A percentile compares a stretch with the other conserved stretches of the same genome.
Evolutionary conservation across 1,139 yeast genomes (phyloP).

Genomic region (Pichia sp.): DNA sequence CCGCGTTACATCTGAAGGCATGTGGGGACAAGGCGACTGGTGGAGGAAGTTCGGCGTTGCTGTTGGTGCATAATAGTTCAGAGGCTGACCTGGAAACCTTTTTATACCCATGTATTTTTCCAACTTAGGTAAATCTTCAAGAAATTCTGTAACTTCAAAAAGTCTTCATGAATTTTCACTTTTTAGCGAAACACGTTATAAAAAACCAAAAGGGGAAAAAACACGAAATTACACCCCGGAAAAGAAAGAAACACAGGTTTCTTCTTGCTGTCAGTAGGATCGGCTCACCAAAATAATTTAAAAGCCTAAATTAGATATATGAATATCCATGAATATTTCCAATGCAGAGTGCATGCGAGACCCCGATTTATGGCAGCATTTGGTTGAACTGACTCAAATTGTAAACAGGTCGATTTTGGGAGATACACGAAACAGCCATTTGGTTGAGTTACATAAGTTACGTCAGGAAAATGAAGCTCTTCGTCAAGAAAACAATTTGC

Average conservation of each 20-base stretch:
- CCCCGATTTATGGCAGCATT: slow-evolving; percentile 8
- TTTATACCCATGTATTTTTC: too few species aligned
- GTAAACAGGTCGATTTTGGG: background rate
- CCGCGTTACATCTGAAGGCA: slow-evolving; percentile 21
- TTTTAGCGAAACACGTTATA: too few species aligned
- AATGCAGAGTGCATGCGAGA: background rate
- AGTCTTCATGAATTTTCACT: too few species aligned
- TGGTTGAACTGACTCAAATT: slow-evolving; percentile 1
- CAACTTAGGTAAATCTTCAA: too few species aligned
- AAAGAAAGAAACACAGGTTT: background rate
- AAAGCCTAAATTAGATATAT: too few species aligned
- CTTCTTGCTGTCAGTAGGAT: too few species aligned
- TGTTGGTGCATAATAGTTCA: slow-evolving; percentile 27
- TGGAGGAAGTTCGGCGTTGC: slow-evolving; percentile 44
- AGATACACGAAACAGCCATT: background rate
- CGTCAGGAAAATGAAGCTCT: slow-evolving; percentile 7
- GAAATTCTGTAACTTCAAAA: too few species aligned
- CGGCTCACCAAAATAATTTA: too few species aligned
- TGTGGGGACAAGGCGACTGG: slow-evolving; percentile 38
- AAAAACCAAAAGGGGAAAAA: too few species aligned
- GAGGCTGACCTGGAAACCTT: background rate
- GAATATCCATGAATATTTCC: background rate
- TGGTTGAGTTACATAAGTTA: slow-evolving; percentile 1
- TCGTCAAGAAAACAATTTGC: background rate
- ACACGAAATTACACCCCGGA: background rate